Evolutionary conservation across 2,329 filamentous ascomycete species (phyloP).

Genomic region (Phoma sp.): DNA sequence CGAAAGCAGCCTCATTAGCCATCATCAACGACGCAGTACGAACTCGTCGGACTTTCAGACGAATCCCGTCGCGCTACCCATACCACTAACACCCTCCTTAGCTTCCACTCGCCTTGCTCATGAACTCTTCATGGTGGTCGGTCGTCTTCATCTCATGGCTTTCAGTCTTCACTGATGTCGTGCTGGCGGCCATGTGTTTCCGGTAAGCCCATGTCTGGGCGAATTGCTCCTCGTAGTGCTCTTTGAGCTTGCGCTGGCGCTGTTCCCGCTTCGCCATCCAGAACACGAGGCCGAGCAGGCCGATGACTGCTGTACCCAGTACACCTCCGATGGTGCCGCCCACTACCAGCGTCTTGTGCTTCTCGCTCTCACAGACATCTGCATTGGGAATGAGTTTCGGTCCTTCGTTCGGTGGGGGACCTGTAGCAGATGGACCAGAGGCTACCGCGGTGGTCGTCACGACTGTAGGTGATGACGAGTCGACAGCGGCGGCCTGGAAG

Average conservation of each 20-base stretch:
- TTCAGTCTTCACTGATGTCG: background rate
- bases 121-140: conserved; percentile 4
- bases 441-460: conserved; percentile 9
- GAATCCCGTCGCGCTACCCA: background rate
- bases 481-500: conserved; percentile 18
- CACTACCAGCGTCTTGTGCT: conserved; percentile 29
- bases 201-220: conserved; percentile 35
- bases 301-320: conserved; percentile 30
- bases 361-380: conserved; percentile 24
- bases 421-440: conserved; percentile 11
- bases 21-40: background rate
- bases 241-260: conserved; percentile 39
- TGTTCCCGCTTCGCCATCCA: conserved; percentile 41
- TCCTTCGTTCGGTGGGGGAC: conserved; percentile 3
- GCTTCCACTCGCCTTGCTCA: background rate
- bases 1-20: conserved; percentile 1
- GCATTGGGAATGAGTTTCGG: conserved; percentile 7
- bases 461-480: too few relatives aligned
- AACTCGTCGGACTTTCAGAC: background rate
- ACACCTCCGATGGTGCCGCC: conserved; percentile 34
- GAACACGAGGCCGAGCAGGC: conserved; percentile 19
- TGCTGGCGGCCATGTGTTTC: conserved; percentile 26
- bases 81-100: background rate
- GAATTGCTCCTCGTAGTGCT: conserved; percentile 44
- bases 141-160: background rate